Conservation (phyloP, 1,284 basidiomycete genomes). For the Ganoderma resinaceum region DNA sequence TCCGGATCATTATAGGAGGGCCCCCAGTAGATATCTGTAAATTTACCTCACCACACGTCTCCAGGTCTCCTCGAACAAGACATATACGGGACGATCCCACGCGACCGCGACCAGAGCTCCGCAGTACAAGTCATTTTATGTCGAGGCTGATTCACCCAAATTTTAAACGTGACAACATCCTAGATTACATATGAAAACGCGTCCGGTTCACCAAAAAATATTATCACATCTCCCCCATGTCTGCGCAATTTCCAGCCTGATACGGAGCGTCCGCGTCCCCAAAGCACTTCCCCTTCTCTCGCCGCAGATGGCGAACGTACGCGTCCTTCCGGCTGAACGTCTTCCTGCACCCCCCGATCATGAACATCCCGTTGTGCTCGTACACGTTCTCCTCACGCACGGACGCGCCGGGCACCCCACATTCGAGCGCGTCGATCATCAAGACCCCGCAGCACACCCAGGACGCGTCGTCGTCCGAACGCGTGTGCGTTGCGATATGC, state of each 20-base stretch:
- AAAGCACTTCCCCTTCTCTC: conserved; percentile 18
- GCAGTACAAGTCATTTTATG: no score
- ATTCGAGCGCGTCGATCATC: conserved; percentile 8
- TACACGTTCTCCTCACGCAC: conserved; percentile 7
- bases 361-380: conserved; percentile 31
- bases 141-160: no score
- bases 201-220: no score
- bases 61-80: no score
- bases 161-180: no score
- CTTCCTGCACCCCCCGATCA: conserved; percentile 33
- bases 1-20: no score
- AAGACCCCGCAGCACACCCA: conserved; percentile 33
- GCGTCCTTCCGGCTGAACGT: conserved; percentile 34
- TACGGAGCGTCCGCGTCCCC: conserved; percentile 15
- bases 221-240: neutral
- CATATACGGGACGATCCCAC: no score
- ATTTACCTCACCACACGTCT: no score
- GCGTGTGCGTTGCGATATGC: conserved; percentile 58
- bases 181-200: neutral
- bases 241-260: neutral
- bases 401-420: conserved; percentile 2
- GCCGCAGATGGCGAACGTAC: conserved; percentile 30
- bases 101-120: no score
- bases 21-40: no score
- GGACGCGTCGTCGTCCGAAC: conserved; percentile 30